Conservation (phyloP, 1,139 yeast species). For the Kurtzmaniella quercitrusa region DNA sequence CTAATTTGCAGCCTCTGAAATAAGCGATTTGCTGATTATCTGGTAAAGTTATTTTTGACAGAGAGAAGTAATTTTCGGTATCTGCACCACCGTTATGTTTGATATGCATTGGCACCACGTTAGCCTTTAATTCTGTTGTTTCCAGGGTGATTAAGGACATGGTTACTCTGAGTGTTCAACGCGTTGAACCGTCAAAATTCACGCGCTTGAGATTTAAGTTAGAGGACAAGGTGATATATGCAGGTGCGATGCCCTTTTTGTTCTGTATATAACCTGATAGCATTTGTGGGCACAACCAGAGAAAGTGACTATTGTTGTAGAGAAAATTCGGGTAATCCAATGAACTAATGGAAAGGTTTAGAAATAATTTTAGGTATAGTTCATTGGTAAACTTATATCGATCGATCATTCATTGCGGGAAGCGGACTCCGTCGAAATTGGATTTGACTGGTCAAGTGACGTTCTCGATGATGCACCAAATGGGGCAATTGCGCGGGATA, state of each 20-base stretch:
- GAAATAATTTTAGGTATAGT: too few relatives aligned
- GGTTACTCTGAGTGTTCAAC: not conserved
- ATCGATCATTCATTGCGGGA: too few relatives aligned
- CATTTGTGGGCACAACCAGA: too few relatives aligned
- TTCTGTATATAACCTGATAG: too few relatives aligned
- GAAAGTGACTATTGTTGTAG: too few relatives aligned
- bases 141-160: slow-evolving; percentile 7
- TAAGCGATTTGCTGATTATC: slow-evolving; percentile 21
- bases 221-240: not conserved
- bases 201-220: not conserved
- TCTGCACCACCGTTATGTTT: slow-evolving; percentile 38
- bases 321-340: too few relatives aligned
- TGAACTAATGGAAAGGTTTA: too few relatives aligned
- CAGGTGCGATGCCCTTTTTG: too few relatives aligned
- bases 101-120: slow-evolving; percentile 38
- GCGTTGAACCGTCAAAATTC: not conserved
- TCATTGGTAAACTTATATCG: too few relatives aligned
- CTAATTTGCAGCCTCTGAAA: slow-evolving; percentile 38
- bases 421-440: too few relatives aligned
- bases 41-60: slow-evolving; percentile 24
- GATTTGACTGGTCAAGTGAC: too few relatives aligned
- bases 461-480: not conserved
- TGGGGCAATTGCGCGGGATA: not conserved
- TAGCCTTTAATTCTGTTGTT: slow-evolving; percentile 16
- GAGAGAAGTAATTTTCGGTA: slow-evolving; percentile 33